Percentiles rank a stretch among this genome's conserved stretches.
phyloP scores from a whole-genome alignment of 306 rosid genomes.

The Malus orientalis region DNA sequence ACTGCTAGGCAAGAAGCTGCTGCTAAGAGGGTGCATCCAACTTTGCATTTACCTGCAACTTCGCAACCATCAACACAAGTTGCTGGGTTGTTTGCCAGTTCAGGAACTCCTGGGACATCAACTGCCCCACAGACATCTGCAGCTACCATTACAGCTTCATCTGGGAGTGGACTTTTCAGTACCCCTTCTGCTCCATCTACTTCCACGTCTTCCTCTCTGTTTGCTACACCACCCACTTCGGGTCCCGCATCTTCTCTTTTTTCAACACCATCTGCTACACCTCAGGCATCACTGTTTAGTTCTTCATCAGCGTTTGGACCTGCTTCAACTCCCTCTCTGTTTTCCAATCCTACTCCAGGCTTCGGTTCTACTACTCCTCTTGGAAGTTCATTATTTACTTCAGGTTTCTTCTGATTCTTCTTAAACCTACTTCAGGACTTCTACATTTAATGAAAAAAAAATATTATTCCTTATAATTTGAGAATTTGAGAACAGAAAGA shows the following conservation, averaged over 20 bases:
- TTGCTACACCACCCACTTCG: constrained; percentile 68
- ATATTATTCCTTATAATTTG: background rate
- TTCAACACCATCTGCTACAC: constrained; percentile 51
- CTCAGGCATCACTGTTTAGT: constrained; percentile 56
- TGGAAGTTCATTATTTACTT: constrained; percentile 59
- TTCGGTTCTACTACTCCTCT: constrained; percentile 47
- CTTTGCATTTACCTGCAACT: constrained; percentile 72
- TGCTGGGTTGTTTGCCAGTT: constrained; percentile 68
- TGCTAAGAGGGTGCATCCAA: constrained; percentile 86
- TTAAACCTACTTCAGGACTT: background rate
- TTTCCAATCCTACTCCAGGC: constrained; percentile 41
- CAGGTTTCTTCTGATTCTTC: constrained; percentile 42
- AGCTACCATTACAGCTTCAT: constrained; percentile 43
- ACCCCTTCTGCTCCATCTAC: constrained; percentile 72
- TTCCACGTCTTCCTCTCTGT: constrained; percentile 50
- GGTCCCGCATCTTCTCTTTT: constrained; percentile 51
- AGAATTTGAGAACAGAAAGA: background rate
- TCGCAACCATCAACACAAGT: constrained; percentile 82
- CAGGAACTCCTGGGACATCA: constrained; percentile 52
- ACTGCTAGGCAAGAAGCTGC: constrained; percentile 95
- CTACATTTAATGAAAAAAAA: background rate
- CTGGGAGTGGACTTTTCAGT: constrained; percentile 64
- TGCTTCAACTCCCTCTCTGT: constrained; percentile 56
- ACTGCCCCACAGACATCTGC: constrained; percentile 45
- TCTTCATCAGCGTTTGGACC: constrained; percentile 52